Conservation (phyloP, 768 basidiomycete species). For the Lactarius trivialis region DNA sequence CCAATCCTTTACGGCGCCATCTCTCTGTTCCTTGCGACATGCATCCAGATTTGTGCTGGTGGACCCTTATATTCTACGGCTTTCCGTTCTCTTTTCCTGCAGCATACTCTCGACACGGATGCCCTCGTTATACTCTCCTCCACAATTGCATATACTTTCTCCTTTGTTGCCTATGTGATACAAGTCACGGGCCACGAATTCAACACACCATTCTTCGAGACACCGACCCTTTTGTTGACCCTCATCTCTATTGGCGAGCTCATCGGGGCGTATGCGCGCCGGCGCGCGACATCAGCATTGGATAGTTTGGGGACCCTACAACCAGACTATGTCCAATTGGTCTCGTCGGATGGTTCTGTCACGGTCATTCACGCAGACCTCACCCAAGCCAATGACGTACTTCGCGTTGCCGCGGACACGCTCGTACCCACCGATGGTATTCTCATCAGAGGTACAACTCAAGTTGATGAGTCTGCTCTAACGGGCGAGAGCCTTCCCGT, state of each 20-base stretch:
- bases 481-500: conserved; percentile 39
- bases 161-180: conserved; percentile 34
- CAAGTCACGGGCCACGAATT: conserved; percentile 29
- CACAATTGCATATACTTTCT: conserved; percentile 37
- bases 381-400: conserved; percentile 33
- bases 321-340: conserved; percentile 28
- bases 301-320: conserved; percentile 33
- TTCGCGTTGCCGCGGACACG: conserved; percentile 32
- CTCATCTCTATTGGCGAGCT: conserved; percentile 38
- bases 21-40: conserved; percentile 34
- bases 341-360: conserved; percentile 25
- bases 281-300: conserved; percentile 31
- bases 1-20: conserved; percentile 32
- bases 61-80: conserved; percentile 34
- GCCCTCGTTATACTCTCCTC: conserved; percentile 36
- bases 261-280: conserved; percentile 33
- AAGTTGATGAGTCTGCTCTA: conserved; percentile 38
- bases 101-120: conserved; percentile 34
- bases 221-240: conserved; percentile 37
- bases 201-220: conserved; percentile 38
- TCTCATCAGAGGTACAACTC: conserved; percentile 32
- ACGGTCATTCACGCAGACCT: conserved; percentile 28
- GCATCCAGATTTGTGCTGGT: conserved; percentile 33
- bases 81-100: conserved; percentile 33
- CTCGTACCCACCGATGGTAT: conserved; percentile 37